Base-by-base conservation (phyloP, 306 rosid genomes). In the Chamaecrista fasciculata region DNA sequence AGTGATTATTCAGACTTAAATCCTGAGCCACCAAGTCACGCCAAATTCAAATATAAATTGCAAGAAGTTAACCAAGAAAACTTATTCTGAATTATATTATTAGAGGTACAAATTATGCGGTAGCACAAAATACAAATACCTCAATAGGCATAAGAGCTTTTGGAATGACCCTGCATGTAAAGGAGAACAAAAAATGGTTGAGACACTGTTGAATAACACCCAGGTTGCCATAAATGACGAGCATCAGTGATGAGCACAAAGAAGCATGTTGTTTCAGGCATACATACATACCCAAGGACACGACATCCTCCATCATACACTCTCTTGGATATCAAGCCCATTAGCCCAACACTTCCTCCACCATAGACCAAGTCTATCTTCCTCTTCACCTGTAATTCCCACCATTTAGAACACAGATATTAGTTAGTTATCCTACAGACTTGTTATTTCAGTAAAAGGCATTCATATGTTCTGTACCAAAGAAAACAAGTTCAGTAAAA, bases 241-340 rank as follows among this genome's bases (percentile, higher is more conserved):
- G 42, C 20, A 62, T 39, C 66, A 33, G 5, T 20, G n/a, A 33
- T 23, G 48, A 72, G 26, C 37, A 36, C 66, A n/a, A 55, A 14
- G 68, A 73, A 70, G 60, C 11, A 67, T 42, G 59, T 42, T 66
- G 42, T 75, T 76, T 59, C 34, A 66, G 66, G 48, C 57, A 66
- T 82, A 90, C 96, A 76, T 84, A 90, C 96, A 73, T 84, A 92
- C 96, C 98, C 98, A 42, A 89, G 81, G 63, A 92, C 98, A 78
- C 86, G 91, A 84, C 92, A 89, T 49, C 96, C 96, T 76, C 98
- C 98, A 73, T 89, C 92, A 67, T 75, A 81, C 29, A 92, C 98
- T 44, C 80, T 87, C 76, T 82, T 86, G 11, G 98, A 92, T 80
- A 92, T 81, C 67, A 89, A 81, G 51, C 98, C 98, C 98, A 92